These are phyloP conservation scores for Pythium sp. DNA, from an alignment of 352 stramenopile species.

Conservation along the genomic window DNA sequence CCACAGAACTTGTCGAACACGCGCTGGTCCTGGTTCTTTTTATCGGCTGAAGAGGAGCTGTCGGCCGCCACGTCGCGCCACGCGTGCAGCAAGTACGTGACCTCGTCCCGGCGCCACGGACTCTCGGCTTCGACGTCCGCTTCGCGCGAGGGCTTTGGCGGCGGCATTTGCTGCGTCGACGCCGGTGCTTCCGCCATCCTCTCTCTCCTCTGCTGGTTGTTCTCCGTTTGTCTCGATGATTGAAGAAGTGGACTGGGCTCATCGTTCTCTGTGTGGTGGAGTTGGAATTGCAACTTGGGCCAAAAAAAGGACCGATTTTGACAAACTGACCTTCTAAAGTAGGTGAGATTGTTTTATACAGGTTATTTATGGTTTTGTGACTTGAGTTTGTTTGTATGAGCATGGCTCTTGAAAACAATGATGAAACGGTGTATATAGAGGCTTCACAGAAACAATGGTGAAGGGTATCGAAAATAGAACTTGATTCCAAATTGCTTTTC, in stretches of 20 bases:
- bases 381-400: neutral
- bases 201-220: too few species aligned
- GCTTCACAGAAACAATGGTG: neutral
- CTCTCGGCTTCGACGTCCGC: conserved; percentile 7
- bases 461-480: too few species aligned
- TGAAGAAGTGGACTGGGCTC: too few species aligned
- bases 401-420: neutral
- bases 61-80: conserved; percentile 6
- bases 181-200: neutral
- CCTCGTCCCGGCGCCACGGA: conserved; percentile 6
- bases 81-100: conserved; percentile 5
- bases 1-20: conserved; percentile 15
- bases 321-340: neutral
- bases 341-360: neutral
- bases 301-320: neutral
- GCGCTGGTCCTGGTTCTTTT: neutral
- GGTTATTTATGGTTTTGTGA: neutral
- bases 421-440: neutral
- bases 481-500: too few species aligned
- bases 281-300: neutral
- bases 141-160: neutral
- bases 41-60: neutral
- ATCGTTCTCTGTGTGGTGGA: neutral
- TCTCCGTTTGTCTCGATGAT: neutral
- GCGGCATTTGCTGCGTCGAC: neutral